Base-by-base conservation (phyloP, 305 asterid genomes). In the Plantago coronopus region DNA sequence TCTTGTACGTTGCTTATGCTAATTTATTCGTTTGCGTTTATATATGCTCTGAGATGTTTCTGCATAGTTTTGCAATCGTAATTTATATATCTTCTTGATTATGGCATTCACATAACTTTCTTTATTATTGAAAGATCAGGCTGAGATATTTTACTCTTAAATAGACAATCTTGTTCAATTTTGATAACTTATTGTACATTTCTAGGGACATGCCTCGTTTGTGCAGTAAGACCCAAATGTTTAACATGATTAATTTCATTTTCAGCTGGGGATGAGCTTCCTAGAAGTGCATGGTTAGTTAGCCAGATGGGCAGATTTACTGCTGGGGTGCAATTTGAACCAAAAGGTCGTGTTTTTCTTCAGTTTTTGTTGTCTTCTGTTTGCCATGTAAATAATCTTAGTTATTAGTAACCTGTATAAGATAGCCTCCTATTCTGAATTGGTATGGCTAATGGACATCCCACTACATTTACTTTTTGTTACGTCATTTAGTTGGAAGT, bases 311-410 rank as follows among this genome's bases (percentile, higher is more conserved):
- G 95, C 74, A 79, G 91, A 72, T 69, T 89, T 78, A 86, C 86
- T 44, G 87, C 94, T 17, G 95, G 97, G 64, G 94, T 84, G 69
- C 95, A 86, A 72, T 86, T 82, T 67, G 95, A 89, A 76, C 91
- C 94, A 54, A 71, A 70, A 62, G 72, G 97, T 86, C 81, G 74
- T 83, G 67, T 57, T 62, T 38, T 65, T 44, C 38, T 46, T 42
- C 23, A 4, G 44, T 48, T n/a, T 47, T 22, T 15, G 9, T 18
- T 48, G 19, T 37, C 61, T 71, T 54, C 48, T 50, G 43, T 63
- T 63, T 31, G 3, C 40, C 1, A 0, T 2, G 9, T 3, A 6
- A 34, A 34, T 34, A 8, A 34, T 34, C 40, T 34, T 34, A 2
- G 31, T 34, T 34, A 6, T 7, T 34, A 34, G 2, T 3, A 34